Percentiles rank a stretch among this genome's conserved stretches.
Evolutionary conservation across 2,329 filamentous ascomycete genomes (phyloP).

Genomic region (Colletotrichum sp.): DNA sequence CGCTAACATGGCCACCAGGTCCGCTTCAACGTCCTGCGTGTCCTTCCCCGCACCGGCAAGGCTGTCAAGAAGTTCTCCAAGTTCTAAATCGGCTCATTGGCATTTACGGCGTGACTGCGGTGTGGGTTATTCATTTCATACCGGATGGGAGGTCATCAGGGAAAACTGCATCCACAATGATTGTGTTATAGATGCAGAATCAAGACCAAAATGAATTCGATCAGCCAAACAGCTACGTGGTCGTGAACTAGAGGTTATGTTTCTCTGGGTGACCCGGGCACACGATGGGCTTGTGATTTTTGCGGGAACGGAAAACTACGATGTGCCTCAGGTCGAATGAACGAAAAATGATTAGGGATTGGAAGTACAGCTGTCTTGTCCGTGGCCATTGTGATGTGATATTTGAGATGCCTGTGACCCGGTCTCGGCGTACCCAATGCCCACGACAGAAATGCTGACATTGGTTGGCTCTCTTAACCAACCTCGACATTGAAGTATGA

Average conservation of each 20-base stretch:
- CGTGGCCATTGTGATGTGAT: neutral
- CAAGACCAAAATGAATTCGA: constrained; percentile 26
- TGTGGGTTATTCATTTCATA: constrained; percentile 46
- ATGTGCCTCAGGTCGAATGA: constrained; percentile 20
- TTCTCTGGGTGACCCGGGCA: constrained; percentile 18
- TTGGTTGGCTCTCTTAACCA: too few relatives aligned
- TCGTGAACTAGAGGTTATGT: constrained; percentile 29
- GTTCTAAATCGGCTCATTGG: constrained; percentile 77
- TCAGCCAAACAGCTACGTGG: constrained; percentile 39
- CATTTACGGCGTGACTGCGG: constrained; percentile 56
- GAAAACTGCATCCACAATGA: constrained; percentile 33
- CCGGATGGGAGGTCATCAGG: constrained; percentile 26
- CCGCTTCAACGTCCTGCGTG: constrained; percentile 99
- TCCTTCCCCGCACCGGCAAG: constrained; percentile 97
- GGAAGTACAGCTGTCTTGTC: neutral
- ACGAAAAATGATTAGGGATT: constrained; percentile 20
- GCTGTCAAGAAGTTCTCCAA: constrained; percentile 97
- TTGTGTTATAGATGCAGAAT: constrained; percentile 49
- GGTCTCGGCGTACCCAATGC: neutral
- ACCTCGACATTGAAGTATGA: too few relatives aligned
- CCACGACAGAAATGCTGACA: too few relatives aligned
- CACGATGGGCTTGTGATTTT: constrained; percentile 21
- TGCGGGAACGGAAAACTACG: constrained; percentile 22
- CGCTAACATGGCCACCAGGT: constrained; percentile 59
- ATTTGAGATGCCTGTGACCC: neutral